Conservation (phyloP, 1,139 yeast species). For the Wickerhamiella infanticola region DNA sequence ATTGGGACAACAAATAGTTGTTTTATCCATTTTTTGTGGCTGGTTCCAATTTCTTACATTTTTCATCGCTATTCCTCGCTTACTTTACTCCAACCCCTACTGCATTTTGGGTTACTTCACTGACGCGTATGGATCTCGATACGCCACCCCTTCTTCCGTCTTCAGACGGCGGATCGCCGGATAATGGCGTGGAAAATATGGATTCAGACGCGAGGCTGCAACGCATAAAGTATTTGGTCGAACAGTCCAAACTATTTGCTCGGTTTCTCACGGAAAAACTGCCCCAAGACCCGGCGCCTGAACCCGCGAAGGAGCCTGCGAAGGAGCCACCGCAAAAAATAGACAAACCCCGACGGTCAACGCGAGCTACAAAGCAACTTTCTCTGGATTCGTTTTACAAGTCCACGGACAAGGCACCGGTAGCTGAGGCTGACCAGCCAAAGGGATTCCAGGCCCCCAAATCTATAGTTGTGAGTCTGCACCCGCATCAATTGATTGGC, state of each 20-base stretch:
- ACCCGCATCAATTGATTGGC: slow-evolving; percentile 79
- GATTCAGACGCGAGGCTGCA: slow-evolving; percentile 34
- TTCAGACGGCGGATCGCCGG: slow-evolving; percentile 1
- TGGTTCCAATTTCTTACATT: too few relatives aligned
- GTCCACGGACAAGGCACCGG: background rate
- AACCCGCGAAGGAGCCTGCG: background rate
- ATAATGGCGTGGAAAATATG: slow-evolving; percentile 6
- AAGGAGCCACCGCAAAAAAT: too few relatives aligned
- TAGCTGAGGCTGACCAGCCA: background rate
- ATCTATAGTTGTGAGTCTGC: slow-evolving; percentile 52
- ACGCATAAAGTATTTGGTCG: slow-evolving; percentile 54
- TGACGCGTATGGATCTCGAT: background rate
- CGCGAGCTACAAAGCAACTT: slow-evolving; percentile 1
- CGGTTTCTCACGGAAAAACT: slow-evolving; percentile 68
- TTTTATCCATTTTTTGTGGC: too few relatives aligned
- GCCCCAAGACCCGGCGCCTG: background rate
- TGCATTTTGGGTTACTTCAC: background rate
- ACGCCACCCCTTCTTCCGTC: background rate
- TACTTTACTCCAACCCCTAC: too few relatives aligned
- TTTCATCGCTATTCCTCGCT: too few relatives aligned
- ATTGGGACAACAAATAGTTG: too few relatives aligned
- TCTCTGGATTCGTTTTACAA: background rate
- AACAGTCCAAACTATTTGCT: slow-evolving; percentile 72
- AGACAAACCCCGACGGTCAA: background rate
- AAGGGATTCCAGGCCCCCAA: slow-evolving; percentile 40